These are phyloP conservation scores for Carex pumila DNA, from an alignment of 176 grass and related monocot species.

Conservation along the genomic window DNA sequence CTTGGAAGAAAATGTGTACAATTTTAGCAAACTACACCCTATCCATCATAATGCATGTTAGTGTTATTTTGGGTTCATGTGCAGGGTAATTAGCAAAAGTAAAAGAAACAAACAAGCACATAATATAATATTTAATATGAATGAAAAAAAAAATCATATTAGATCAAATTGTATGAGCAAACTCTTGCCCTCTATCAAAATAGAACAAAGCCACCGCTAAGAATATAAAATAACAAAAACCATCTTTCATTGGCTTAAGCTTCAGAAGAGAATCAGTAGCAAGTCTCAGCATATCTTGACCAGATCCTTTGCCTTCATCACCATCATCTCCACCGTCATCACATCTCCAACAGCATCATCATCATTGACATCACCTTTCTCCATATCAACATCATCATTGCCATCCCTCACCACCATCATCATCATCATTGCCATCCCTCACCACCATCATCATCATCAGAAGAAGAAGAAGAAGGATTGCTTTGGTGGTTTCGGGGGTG, in stretches of 20 bases:
- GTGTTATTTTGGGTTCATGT: neutral
- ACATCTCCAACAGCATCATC: conserved; percentile 21
- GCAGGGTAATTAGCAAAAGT: no score
- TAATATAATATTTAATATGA: no score
- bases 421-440: neutral
- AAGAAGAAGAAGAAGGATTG: neutral
- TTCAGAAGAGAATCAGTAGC: neutral
- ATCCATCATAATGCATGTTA: neutral
- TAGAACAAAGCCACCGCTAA: neutral
- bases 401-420: no score
- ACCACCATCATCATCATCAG: neutral
- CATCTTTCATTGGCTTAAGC: neutral
- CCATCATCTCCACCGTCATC: neutral
- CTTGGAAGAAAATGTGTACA: neutral
- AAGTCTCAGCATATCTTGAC: neutral
- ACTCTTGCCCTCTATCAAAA: neutral
- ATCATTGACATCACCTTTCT: conserved; percentile 38
- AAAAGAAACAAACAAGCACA: no score
- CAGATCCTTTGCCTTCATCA: neutral
- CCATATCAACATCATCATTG: conserved; percentile 31
- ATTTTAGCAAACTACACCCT: neutral
- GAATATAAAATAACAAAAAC: neutral
- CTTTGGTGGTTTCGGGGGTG: conserved; percentile 51
- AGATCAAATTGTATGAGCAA: neutral
- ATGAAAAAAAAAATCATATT: neutral